phyloP scores from a whole-genome alignment of 208 protist species.

The Acanthamoeba sp. region DNA sequence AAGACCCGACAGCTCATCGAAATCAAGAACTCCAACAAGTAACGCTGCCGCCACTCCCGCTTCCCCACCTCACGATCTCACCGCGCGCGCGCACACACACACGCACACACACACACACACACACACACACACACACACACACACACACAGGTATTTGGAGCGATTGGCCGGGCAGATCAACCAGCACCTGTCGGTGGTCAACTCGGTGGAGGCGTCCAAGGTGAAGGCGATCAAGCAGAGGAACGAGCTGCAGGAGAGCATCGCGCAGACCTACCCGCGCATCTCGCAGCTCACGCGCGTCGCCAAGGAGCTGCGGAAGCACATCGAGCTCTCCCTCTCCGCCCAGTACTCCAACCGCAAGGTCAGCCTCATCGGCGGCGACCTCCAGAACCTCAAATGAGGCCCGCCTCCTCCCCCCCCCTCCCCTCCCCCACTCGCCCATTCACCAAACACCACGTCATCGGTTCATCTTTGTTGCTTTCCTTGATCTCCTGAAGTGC shows the following conservation, averaged over 20 bases:
- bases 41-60: too few relatives aligned
- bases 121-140: background rate
- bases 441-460: background rate
- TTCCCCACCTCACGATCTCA: background rate
- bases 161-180: slow-evolving; percentile 17
- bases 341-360: slow-evolving; percentile 15
- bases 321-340: slow-evolving; percentile 42
- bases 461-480: background rate
- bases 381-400: slow-evolving; percentile 52
- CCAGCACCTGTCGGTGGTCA: slow-evolving; percentile 10
- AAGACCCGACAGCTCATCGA: slow-evolving; percentile 31
- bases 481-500: too few relatives aligned
- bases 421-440: background rate
- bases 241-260: slow-evolving; percentile 54
- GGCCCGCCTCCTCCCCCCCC: background rate
- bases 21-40: slow-evolving; percentile 66
- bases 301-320: background rate
- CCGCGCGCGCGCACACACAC: too few relatives aligned
- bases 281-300: slow-evolving; percentile 21
- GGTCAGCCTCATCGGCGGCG: slow-evolving; percentile 50
- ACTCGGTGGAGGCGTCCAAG: slow-evolving; percentile 5
- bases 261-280: slow-evolving; percentile 39
- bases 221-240: background rate
- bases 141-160: slow-evolving; percentile 26
- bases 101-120: background rate